A percentile compares a stretch with the other conserved stretches of the same genome.
phyloP scores from a whole-genome alignment of 108 stramenopile genomes.

The Cylindrotheca closterium region DNA sequence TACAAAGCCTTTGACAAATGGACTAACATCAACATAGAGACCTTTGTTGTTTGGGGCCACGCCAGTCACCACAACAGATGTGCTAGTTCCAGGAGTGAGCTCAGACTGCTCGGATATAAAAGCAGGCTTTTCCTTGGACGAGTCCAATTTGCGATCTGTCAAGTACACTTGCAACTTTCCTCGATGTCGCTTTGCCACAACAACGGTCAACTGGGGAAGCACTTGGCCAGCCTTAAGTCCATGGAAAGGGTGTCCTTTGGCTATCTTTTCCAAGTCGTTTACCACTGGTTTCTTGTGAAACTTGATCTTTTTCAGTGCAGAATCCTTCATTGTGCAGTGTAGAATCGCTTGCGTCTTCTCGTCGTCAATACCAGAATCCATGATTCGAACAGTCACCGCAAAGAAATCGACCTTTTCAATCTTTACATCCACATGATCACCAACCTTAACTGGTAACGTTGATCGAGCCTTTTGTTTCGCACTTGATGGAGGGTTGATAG shows the following conservation, averaged over 20 bases:
- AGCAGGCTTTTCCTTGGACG: slow-evolving; percentile 1
- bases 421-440: slow-evolving; percentile 57
- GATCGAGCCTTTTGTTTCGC: slow-evolving; percentile 3
- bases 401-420: slow-evolving; percentile 56
- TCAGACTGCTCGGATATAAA: slow-evolving; percentile 45
- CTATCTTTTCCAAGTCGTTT: slow-evolving; percentile 39
- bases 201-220: slow-evolving; percentile 51
- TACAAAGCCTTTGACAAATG: slow-evolving; percentile 66
- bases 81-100: slow-evolving; percentile 51
- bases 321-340: slow-evolving; percentile 71
- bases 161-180: slow-evolving; percentile 12
- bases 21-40: slow-evolving; percentile 62
- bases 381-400: slow-evolving; percentile 44
- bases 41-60: slow-evolving; percentile 53
- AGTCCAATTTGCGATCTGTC: slow-evolving; percentile 13
- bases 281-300: slow-evolving; percentile 35
- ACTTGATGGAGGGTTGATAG: neutral
- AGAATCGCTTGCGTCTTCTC: slow-evolving; percentile 46
- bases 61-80: slow-evolving; percentile 50
- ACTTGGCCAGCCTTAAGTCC: slow-evolving; percentile 51
- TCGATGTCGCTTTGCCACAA: slow-evolving; percentile 18
- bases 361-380: slow-evolving; percentile 22
- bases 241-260: slow-evolving; percentile 75
- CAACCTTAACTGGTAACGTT: slow-evolving; percentile 41
- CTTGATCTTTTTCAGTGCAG: slow-evolving; percentile 20